Evolutionary conservation across 306 rosid genomes (phyloP).

Genomic region (Acmispon strigosus): DNA sequence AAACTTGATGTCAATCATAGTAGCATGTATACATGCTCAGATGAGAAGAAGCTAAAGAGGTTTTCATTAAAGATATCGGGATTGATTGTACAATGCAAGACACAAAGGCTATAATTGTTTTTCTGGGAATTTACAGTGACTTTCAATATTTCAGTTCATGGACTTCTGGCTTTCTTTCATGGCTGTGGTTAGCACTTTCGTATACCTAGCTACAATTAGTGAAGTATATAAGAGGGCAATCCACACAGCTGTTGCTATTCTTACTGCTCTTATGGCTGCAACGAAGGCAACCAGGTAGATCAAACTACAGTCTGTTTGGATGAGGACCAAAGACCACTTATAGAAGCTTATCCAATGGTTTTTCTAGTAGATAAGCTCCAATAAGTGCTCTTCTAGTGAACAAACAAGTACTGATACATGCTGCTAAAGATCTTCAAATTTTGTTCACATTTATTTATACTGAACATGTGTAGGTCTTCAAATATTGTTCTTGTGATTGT

Average conservation of each 20-base stretch:
- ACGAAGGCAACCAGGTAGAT: constrained; percentile 82
- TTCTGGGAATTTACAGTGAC: background rate
- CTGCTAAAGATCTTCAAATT: background rate
- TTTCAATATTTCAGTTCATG: constrained; percentile 70
- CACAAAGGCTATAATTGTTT: background rate
- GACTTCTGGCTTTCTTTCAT: constrained; percentile 99
- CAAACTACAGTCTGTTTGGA: background rate
- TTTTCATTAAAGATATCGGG: background rate
- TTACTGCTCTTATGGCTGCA: constrained; percentile 87
- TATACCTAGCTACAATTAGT: constrained; percentile 65
- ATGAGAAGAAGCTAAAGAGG: constrained; percentile 15
- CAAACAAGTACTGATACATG: background rate
- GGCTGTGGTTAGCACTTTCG: constrained; percentile 91
- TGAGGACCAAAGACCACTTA: too few species aligned
- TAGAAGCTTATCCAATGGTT: too few species aligned
- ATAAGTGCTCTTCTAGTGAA: background rate
- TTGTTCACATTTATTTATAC: constrained; percentile 12
- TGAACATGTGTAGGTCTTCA: constrained; percentile 18
- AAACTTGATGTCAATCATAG: background rate
- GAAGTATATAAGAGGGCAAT: constrained; percentile 76
- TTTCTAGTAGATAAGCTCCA: too few species aligned
- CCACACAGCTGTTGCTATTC: constrained; percentile 70
- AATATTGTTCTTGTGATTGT: constrained; percentile 23
- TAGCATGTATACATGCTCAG: background rate
- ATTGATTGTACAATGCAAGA: background rate